Percentiles rank a stretch among this genome's conserved stretches.
Conservation (phyloP, 139 green algal genomes). For the Desmodesmus armatus region DNA sequence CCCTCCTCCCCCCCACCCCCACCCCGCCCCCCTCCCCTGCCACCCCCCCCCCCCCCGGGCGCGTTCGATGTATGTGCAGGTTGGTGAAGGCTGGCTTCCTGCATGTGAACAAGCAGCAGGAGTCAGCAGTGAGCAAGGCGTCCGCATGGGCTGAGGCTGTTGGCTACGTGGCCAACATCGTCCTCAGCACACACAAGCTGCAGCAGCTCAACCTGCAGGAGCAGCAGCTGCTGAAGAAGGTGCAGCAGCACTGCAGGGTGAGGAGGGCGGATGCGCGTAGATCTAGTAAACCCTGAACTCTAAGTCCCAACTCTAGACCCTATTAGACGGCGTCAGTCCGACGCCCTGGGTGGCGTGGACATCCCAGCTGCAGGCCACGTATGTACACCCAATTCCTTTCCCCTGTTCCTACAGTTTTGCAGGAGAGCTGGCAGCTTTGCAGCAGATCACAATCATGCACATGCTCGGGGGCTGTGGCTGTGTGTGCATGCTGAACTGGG, state of each 20-base stretch:
- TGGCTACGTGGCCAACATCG: constrained; percentile 81
- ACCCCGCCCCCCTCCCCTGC: not conserved
- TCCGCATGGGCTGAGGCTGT: constrained; percentile 79
- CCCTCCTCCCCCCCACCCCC: no score
- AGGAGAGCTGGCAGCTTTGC: no score
- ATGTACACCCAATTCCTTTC: no score
- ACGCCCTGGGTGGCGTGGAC: no score
- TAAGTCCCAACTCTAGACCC: no score
- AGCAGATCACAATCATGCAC: no score
- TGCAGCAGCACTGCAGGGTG: constrained; percentile 7
- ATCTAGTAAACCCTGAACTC: no score
- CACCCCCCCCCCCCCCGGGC: not conserved
- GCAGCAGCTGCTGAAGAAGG: constrained; percentile 45
- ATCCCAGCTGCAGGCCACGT: no score
- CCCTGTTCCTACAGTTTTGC: no score
- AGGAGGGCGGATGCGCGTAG: no score
- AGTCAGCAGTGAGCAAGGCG: constrained; percentile 57
- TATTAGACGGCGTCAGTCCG: no score
- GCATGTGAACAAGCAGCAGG: constrained; percentile 60
- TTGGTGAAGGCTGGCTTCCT: constrained; percentile 87
- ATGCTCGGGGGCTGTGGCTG: not conserved
- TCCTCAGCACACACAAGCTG: constrained; percentile 60
- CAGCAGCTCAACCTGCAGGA: constrained; percentile 62
- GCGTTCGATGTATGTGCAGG: constrained; percentile 63
- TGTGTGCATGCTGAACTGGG: not conserved